Conservation (phyloP, 2,329 filamentous ascomycete species). For the Zopfia rhizophila region DNA sequence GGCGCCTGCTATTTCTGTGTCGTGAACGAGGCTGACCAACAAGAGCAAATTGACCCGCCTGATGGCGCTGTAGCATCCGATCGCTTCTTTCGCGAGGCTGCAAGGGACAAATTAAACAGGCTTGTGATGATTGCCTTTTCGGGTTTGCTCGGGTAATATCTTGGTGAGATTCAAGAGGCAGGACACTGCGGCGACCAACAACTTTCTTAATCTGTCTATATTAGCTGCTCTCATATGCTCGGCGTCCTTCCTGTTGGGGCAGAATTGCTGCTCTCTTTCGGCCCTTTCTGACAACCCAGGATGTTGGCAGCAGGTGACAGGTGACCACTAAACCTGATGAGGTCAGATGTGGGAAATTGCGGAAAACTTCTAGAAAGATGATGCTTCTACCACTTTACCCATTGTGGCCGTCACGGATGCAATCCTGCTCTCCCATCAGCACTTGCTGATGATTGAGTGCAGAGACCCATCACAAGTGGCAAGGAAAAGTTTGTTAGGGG, state of each 20-base stretch:
- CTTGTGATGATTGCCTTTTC: constrained; percentile 13
- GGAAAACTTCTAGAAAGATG: constrained; percentile 25
- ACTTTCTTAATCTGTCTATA: constrained; percentile 1
- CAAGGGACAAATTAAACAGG: constrained; percentile 20
- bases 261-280: constrained; percentile 14
- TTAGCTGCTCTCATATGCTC: constrained; percentile 2
- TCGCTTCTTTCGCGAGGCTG: constrained; percentile 2
- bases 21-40: constrained; percentile 21
- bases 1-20: constrained; percentile 15
- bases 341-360: constrained; percentile 14
- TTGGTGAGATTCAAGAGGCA: constrained; percentile 15
- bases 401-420: no score
- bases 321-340: constrained; percentile 6
- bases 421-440: no score
- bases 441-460: no score
- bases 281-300: constrained; percentile 13
- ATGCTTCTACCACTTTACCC: constrained; percentile 5
- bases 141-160: constrained; percentile 24
- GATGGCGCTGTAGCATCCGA: constrained; percentile 2
- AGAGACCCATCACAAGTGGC: no score
- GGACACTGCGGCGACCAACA: constrained; percentile 7
- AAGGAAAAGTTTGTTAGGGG: no score
- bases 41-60: neutral
- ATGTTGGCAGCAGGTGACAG: constrained; percentile 4
- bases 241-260: constrained; percentile 11